Base-by-base conservation (phyloP, 176 grass and related monocot species). In the Themeda triandra region DNA sequence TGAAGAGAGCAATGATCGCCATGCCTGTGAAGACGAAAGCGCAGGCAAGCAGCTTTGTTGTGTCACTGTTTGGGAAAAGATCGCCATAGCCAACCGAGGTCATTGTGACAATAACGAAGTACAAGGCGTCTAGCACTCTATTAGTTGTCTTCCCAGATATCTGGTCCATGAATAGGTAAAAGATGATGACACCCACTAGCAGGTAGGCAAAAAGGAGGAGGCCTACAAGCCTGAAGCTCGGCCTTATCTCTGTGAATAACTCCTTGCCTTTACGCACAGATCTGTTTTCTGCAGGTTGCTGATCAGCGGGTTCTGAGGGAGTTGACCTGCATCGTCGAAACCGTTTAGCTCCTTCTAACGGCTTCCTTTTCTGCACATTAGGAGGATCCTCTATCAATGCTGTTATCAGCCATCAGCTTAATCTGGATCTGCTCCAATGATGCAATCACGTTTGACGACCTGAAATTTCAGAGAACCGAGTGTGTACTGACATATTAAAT, bases 51-150 rank as follows among this genome's bases (percentile, higher is more conserved):
- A 98, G 89, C 75, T 98, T 98, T 27, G 93, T 36, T 5, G 39
- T 40, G 84, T 68, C 59, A 42, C 86, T 98, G 75, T 89, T 84
- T 15, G 96, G 96, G 25, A 95, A 87, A 8, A 95, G 85, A 68
- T 98, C 96, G 23, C 96, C 96, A 21, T 95, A 98, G 12, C 96
- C 96, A 71, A 98, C 93, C 0, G 96, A 90, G 25, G 96, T 95
- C 93, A 98, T 95, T 10, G 93, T 95, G 63, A 95, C 93, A 19
- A 95, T 89, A 67, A 85, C 90, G 48, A 98, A 98, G 30, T 98
- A 95, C 9, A 98, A 7, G 6, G 96, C 96, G 75, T 98, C 96
- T 29, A 98, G 84, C 73, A 98, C 76, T 62, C 83, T 87, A 66
- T 85, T 83, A 7, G 96, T 98, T 82, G 54, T 86, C 54, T 75